These are phyloP conservation scores for Akanthomyces dipterigenus DNA, from an alignment of 2,329 filamentous ascomycete species.

Conservation along the genomic window DNA sequence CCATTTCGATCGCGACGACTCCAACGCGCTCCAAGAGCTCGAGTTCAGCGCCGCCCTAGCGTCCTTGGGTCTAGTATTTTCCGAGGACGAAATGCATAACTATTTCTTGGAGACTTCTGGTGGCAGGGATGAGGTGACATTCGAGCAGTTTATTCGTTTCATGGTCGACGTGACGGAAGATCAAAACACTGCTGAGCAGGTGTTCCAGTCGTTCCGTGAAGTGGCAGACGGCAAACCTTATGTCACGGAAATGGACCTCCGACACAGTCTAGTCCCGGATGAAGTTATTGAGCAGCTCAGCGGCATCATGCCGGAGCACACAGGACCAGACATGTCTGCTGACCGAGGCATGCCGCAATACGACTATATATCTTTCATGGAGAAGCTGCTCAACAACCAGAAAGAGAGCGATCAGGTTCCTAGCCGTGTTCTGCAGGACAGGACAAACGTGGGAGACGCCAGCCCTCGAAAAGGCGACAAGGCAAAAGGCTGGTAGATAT, in stretches of 20 bases:
- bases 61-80: constrained; percentile 91
- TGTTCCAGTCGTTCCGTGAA: constrained; percentile 95
- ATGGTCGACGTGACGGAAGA: constrained; percentile 99
- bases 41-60: constrained; percentile 95
- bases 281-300: constrained; percentile 93
- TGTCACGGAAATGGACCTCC: constrained; percentile 93
- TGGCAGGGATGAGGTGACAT: constrained; percentile 74
- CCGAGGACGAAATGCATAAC: constrained; percentile 96
- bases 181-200: constrained; percentile 96
- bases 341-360: constrained; percentile 82
- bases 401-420: constrained; percentile 22
- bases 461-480: constrained; percentile 28
- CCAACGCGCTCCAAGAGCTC: constrained; percentile 83
- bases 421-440: constrained; percentile 27
- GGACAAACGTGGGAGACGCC: constrained; percentile 25
- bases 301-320: constrained; percentile 77
- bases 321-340: constrained; percentile 76
- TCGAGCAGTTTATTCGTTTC: constrained; percentile 98
- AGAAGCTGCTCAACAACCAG: constrained; percentile 60
- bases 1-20: constrained; percentile 91
- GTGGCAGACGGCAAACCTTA: constrained; percentile 98
- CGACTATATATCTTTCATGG: constrained; percentile 97
- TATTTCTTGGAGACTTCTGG: constrained; percentile 85
- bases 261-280: constrained; percentile 91
- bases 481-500: constrained; percentile 26